Evolutionary conservation across 768 basidiomycete genomes (phyloP), one percentile per base, ranked within the genome.

Genomic region (Tulasnella sp.): DNA sequence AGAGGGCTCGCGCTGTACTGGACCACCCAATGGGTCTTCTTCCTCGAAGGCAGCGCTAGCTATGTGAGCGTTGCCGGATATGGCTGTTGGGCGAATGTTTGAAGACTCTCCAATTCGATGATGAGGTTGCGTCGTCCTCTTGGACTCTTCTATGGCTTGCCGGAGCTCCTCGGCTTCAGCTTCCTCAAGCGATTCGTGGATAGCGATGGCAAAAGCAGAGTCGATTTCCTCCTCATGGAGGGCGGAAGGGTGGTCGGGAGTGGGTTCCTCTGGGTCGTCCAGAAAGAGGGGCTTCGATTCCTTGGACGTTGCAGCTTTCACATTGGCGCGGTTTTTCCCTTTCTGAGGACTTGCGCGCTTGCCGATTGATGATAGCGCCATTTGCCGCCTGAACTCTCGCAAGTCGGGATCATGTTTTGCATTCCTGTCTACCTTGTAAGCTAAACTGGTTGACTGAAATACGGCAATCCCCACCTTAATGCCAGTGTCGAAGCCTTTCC

Each of bases 321-420:
- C 78, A 81, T 85, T 6, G 83, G 83, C 83, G 79, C 35, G 86
- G 83, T 37, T 82, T 20, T 29, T 67, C n/a, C 79, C 46, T 84
- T 85, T 80, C 85, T 87, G 35, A 85, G 85, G 61, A 46, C 86
- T 83, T 71, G 87, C 84, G 69, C 91, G 87, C 42, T 85, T 23
- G 85, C 87, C 82, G 71, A 93, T 87, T 15, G 90, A 90, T 10
- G 87, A 84, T 42, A 94, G 84, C 1, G 91, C 91, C 86, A 89
- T 88, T 42, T 86, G 86, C 55, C 88, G 87, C 78, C 88, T 90
- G 81, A 89, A 90, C 81, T 89, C 88, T 57, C 88, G 88, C 78
- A 93, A 84, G 81, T 93, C 92, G 4, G 88, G 84, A 82, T 94
- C 92, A 32, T 85, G 83, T 3, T 82, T 80, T 29, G 81, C 75